These are phyloP conservation scores for Trichothecium roseum DNA, from an alignment of 2,329 filamentous ascomycete species.

Conservation along the genomic window DNA sequence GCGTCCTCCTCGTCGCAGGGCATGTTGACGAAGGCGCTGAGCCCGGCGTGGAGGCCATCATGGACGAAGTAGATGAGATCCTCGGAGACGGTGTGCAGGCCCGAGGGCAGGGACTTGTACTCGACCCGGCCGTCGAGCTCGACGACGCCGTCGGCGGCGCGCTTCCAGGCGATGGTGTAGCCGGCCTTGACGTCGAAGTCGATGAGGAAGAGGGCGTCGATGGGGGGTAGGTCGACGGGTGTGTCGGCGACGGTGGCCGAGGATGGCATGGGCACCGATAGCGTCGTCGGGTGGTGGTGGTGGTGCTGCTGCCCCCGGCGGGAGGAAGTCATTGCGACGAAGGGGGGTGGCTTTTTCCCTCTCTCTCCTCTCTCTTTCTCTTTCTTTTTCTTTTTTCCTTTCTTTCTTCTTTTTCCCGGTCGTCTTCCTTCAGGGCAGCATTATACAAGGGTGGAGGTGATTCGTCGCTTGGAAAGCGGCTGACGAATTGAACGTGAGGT, in stretches of 20 bases:
- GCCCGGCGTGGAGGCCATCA: constrained; percentile 64
- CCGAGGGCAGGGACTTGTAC: constrained; percentile 92
- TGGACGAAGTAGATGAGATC: constrained; percentile 95
- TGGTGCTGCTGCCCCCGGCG: no score
- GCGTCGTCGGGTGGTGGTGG: no score
- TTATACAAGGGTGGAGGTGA: no score
- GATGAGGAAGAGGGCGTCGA: constrained; percentile 78
- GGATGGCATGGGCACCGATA: no score
- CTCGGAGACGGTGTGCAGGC: constrained; percentile 75
- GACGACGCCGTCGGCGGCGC: constrained; percentile 52
- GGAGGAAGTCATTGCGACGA: no score
- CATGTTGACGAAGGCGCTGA: constrained; percentile 84
- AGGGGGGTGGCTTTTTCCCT: no score
- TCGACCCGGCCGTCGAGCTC: constrained; percentile 80
- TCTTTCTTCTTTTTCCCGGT: no score
- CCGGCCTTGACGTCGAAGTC: constrained; percentile 88
- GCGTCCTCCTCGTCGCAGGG: constrained; percentile 66
- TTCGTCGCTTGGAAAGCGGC: no score
- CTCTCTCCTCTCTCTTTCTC: no score
- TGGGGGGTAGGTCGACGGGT: constrained; percentile 19
- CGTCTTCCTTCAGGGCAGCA: no score
- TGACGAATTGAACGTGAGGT: no score
- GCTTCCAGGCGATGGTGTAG: constrained; percentile 86
- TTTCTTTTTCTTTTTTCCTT: no score
- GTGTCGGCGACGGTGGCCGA: constrained; percentile 9